phyloP scores from a whole-genome alignment of 805 yeast genomes.

The Candida nanaspora region DNA sequence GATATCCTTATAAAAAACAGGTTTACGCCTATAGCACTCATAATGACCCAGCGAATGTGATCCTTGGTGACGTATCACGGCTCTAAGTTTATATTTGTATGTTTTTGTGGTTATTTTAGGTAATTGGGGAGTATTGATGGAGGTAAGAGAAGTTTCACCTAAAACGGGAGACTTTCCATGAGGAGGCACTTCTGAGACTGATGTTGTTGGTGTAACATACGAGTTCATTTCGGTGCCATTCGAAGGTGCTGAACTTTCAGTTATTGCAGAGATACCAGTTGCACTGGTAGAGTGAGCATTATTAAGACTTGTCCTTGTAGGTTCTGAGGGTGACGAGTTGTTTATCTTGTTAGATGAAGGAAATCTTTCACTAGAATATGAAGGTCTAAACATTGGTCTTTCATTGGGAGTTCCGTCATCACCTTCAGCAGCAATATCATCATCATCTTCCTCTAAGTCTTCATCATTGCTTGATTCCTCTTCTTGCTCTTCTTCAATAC shows the following conservation, averaged over 20 bases:
- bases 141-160: no score
- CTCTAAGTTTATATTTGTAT: slow-evolving; percentile 50
- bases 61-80: slow-evolving; percentile 82
- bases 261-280: background rate
- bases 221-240: slow-evolving; percentile 6
- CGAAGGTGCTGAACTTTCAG: background rate
- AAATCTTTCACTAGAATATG: background rate
- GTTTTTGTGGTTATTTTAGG: background rate
- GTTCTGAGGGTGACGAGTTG: no score
- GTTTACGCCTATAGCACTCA: slow-evolving; percentile 79
- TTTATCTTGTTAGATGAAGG: background rate
- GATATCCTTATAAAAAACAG: slow-evolving; percentile 41
- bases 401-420: background rate
- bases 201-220: background rate
- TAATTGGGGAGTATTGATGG: no score
- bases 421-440: background rate
- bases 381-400: background rate
- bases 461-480: slow-evolving; percentile 8
- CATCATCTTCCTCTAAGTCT: slow-evolving; percentile 3
- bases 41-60: slow-evolving; percentile 87
- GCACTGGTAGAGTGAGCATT: background rate
- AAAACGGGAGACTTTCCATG: no score
- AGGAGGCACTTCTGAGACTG: background rate
- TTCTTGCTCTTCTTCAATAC: slow-evolving; percentile 1
- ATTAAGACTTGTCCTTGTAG: no score